phyloP scores from a whole-genome alignment of 1,139 yeast genomes.

The Saccharomyces hybrid region DNA sequence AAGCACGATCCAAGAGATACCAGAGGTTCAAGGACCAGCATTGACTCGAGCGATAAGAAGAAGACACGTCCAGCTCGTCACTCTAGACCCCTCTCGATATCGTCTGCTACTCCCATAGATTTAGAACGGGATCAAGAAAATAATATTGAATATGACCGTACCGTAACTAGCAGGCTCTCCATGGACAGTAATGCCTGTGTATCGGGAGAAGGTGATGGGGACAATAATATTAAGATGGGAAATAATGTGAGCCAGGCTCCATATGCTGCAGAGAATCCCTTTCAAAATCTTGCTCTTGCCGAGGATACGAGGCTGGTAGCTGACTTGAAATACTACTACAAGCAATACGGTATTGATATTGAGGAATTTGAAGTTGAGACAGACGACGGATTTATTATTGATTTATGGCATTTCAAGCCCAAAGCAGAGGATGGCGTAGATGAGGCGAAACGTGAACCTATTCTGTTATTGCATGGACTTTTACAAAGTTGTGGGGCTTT shows the following conservation, averaged over 20 bases:
- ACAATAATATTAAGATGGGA: not conserved
- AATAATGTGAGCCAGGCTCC: not conserved
- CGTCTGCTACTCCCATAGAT: slow-evolving; percentile 17
- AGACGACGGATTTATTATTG: slow-evolving; percentile 67
- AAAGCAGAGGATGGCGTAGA: slow-evolving; percentile 43
- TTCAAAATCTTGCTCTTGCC: slow-evolving; percentile 20
- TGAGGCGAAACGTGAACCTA: slow-evolving; percentile 41
- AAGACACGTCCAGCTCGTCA: not conserved
- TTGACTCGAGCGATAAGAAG: slow-evolving; percentile 9
- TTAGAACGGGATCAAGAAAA: slow-evolving; percentile 20
- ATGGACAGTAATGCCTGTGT: slow-evolving; percentile 6
- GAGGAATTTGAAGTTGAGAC: slow-evolving; percentile 57
- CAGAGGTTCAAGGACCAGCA: slow-evolving; percentile 20
- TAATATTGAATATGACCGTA: slow-evolving; percentile 27
- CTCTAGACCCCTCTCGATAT: not conserved
- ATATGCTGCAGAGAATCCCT: slow-evolving; percentile 20
- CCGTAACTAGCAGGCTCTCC: slow-evolving; percentile 17
- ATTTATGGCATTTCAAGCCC: slow-evolving; percentile 53
- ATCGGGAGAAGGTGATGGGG: slow-evolving; percentile 1
- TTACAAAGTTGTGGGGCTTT: slow-evolving; percentile 81
- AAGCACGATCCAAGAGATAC: slow-evolving; percentile 27
- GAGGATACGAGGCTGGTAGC: slow-evolving; percentile 36
- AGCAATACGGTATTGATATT: slow-evolving; percentile 51
- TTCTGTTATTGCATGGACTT: slow-evolving; percentile 76
- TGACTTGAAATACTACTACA: slow-evolving; percentile 60